A percentile compares a stretch with the other conserved stretches of the same genome.
phyloP scores from a whole-genome alignment of 164 flowering plant genomes.

The Nymphaea thermarum region DNA sequence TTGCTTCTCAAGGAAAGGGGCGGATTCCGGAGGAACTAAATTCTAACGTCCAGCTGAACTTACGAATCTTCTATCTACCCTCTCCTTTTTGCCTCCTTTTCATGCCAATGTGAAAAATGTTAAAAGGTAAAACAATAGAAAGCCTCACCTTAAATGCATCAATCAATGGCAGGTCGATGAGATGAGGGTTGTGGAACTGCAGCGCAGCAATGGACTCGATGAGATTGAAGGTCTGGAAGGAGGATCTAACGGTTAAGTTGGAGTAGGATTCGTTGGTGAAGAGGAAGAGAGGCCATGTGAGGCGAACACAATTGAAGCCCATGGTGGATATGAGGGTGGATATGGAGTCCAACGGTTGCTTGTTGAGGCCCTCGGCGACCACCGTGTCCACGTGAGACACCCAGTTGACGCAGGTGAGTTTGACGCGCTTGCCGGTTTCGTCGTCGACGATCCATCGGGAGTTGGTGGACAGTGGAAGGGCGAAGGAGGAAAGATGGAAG shows the following conservation, averaged over 20 bases:
- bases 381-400: conserved; percentile 52
- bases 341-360: conserved; percentile 56
- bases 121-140: background rate
- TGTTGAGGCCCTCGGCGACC: conserved; percentile 88
- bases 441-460: conserved; percentile 73
- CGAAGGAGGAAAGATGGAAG: conserved; percentile 6
- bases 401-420: conserved; percentile 85
- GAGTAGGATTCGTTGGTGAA: conserved; percentile 49
- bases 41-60: too few species aligned
- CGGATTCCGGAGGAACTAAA: too few species aligned
- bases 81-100: too few species aligned
- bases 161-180: conserved; percentile 57
- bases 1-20: too few species aligned
- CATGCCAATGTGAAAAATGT: too few species aligned
- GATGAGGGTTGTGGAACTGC: conserved; percentile 53
- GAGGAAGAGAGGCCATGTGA: conserved; percentile 75
- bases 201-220: conserved; percentile 44
- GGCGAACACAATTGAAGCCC: conserved; percentile 85
- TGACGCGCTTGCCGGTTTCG: conserved; percentile 46
- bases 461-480: conserved; percentile 43
- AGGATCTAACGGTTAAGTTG: conserved; percentile 51
- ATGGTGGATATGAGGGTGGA: conserved; percentile 30
- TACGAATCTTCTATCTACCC: too few species aligned
- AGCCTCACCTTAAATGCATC: conserved; percentile 54
- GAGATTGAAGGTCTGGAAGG: conserved; percentile 54